phyloP scores from a whole-genome alignment of 805 yeast genomes.

The Ogataea trehalophila region DNA sequence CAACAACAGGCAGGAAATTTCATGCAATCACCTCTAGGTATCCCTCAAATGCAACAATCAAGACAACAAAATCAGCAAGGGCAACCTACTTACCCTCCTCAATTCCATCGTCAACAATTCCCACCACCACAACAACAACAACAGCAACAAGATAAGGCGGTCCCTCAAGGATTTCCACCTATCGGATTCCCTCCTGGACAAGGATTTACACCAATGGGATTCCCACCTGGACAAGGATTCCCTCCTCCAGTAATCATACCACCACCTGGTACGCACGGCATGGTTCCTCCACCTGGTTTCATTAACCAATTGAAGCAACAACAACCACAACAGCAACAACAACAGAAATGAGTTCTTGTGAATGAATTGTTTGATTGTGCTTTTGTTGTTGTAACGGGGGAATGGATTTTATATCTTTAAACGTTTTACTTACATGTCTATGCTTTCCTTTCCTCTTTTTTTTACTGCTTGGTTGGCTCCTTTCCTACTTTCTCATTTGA shows the following conservation, averaged over 20 bases:
- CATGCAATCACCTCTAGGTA: background rate
- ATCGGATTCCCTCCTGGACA: constrained; percentile 4
- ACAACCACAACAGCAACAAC: constrained; percentile 1
- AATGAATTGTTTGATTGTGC: too few relatives aligned
- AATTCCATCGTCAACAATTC: background rate
- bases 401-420: too few relatives aligned
- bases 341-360: background rate
- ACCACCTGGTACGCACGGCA: constrained; percentile 1
- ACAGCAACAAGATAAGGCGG: background rate
- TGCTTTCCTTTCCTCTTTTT: too few relatives aligned
- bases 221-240: too few relatives aligned
- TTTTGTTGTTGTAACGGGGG: too few relatives aligned
- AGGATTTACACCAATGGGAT: background rate
- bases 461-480: too few relatives aligned
- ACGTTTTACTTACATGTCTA: too few relatives aligned
- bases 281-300: constrained; percentile 8
- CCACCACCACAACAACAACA: background rate
- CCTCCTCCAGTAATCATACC: background rate
- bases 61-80: background rate
- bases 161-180: background rate
- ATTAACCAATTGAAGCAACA: constrained; percentile 3
- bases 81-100: background rate
- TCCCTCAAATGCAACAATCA: background rate
- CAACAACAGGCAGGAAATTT: too few relatives aligned
- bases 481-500: too few relatives aligned